A percentile compares a stretch with the other conserved stretches of the same genome.
Conservation (phyloP, 805 yeast species). For the Pichia manshurica region DNA sequence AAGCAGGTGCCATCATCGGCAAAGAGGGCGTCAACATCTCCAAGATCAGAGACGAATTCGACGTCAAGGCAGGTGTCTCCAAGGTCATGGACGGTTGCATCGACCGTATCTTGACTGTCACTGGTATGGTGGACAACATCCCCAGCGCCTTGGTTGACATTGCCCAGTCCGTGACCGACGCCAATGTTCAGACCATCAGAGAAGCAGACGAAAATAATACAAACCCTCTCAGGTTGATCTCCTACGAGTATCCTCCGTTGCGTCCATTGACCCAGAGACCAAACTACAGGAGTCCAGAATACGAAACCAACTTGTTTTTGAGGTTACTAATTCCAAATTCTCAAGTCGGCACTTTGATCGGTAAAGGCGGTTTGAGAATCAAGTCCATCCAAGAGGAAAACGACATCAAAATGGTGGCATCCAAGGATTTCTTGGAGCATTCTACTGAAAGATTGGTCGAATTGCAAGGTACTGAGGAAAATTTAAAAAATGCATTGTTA, state of each 20-base stretch:
- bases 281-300: conserved; percentile 44
- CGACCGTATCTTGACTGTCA: conserved; percentile 75
- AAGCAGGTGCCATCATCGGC: conserved; percentile 88
- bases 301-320: conserved; percentile 49
- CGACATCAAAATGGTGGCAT: conserved; percentile 77
- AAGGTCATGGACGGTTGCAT: conserved; percentile 73
- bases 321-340: conserved; percentile 75
- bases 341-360: conserved; percentile 86
- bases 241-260: conserved; percentile 52
- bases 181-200: conserved; percentile 26
- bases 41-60: conserved; percentile 63
- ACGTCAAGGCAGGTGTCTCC: conserved; percentile 82
- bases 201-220: conserved; percentile 22
- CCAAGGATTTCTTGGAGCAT: conserved; percentile 74
- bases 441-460: conserved; percentile 85
- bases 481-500: conserved; percentile 51
- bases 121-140: conserved; percentile 65
- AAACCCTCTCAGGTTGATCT: conserved; percentile 30
- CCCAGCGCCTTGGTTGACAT: conserved; percentile 66
- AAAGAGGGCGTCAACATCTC: conserved; percentile 77
- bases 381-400: conserved; percentile 67
- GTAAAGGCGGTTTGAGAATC: conserved; percentile 75
- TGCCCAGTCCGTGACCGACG: conserved; percentile 55
- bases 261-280: conserved; percentile 53
- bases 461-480: conserved; percentile 69